Base-by-base conservation (phyloP, 495 filamentous ascomycete genomes). In the Ascobolus immersus region DNA sequence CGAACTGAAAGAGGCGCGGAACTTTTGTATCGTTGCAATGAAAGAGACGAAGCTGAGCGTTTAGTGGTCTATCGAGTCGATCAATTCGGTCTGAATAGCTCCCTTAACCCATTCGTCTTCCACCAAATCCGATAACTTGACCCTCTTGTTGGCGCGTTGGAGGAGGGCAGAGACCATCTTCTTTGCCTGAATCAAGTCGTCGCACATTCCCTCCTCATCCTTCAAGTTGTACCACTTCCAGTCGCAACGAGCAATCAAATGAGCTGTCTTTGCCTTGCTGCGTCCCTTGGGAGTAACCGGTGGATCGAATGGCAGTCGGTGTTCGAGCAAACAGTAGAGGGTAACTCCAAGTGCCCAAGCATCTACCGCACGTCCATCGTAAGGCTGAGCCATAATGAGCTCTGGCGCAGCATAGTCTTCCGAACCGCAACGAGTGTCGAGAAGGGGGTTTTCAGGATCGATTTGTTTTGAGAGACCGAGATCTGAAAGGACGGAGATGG, bases 321-420 rank as follows among this genome's bases (percentile, higher is more conserved):
- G 73, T 54, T 96, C 86, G 56, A 96, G 71, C 14, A 94, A 68
- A 6, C 89, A 79, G 48, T 93, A 96, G 1, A 94, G 64, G 6
- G 92, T 54, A 2, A 96, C 86, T 30, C 86, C 86, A 4, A 93
- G 62, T 1, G 84, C 82, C 86, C 86, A 96, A 13, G 81, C 80
- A 45, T 96, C 86, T 3, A 77, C 84, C 5, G 67, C 61, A 13
- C 89, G 80, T 21, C 89, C 86, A 50, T 96, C 86, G 48, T 96
- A 96, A 4, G 79, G 65, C 47, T 90, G 80, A 13, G 80, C 80
- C 61, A 96, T 77, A 15, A 96, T 71, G 28, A 96, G 77, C 51
- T 96, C 86, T 0, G 86, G 86, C 0, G 86, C 80, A 3, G 86
- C 89, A 46, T 96, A 96, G 56, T 96, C 86, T 52, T 93, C 86